These are phyloP conservation scores for Sphaerulina vaccinii DNA, from an alignment of 2,329 filamentous ascomycete species.

Conservation along the genomic window DNA sequence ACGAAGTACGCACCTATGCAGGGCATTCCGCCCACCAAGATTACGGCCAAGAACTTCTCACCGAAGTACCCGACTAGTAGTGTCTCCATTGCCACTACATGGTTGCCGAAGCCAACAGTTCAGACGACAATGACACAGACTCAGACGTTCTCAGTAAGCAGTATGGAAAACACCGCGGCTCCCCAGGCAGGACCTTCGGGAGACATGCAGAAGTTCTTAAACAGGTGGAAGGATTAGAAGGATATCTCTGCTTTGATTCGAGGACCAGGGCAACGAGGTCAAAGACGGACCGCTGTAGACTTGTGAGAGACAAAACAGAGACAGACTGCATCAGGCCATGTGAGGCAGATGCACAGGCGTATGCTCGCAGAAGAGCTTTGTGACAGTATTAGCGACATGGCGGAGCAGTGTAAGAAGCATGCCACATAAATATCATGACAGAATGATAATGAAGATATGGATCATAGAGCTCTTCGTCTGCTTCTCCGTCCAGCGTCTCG, in stretches of 20 bases:
- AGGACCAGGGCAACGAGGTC: no score
- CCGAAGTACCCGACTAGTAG: constrained; percentile 57
- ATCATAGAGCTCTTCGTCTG: neutral
- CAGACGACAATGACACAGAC: constrained; percentile 53
- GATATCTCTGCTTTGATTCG: no score
- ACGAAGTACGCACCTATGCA: constrained; percentile 64
- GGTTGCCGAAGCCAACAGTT: constrained; percentile 46
- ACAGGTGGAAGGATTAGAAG: constrained; percentile 58
- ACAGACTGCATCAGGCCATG: no score
- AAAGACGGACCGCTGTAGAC: no score
- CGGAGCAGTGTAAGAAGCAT: no score
- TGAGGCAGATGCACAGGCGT: no score
- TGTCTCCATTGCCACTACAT: constrained; percentile 53
- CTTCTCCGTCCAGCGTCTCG: neutral
- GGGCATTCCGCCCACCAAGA: constrained; percentile 57
- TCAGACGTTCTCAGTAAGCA: constrained; percentile 52
- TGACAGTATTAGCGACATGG: no score
- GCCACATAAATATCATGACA: neutral
- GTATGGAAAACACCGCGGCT: constrained; percentile 59
- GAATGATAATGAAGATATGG: neutral
- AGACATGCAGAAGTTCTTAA: constrained; percentile 58
- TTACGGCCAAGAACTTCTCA: constrained; percentile 52
- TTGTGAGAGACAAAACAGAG: no score
- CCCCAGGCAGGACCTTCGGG: constrained; percentile 51
- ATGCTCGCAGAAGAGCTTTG: no score